Conservation (phyloP, 2,329 filamentous ascomycete species). For the Aspergillus spinulosporus region DNA sequence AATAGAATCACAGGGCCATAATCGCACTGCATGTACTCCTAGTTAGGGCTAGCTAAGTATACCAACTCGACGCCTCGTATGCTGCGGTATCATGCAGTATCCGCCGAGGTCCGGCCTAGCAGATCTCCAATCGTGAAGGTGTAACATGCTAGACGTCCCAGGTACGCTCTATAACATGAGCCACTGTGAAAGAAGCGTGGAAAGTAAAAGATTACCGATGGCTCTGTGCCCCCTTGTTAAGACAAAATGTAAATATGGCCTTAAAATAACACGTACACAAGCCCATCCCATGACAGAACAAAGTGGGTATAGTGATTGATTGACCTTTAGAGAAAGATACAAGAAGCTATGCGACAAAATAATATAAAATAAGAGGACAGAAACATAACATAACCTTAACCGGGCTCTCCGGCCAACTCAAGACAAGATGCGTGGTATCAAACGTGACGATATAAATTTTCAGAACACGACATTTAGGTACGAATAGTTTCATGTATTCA, state of each 20-base stretch:
- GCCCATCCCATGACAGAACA: background rate
- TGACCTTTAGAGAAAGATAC: background rate
- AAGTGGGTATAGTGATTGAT: slow-evolving; percentile 7
- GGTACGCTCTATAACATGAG: no score
- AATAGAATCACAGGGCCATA: no score
- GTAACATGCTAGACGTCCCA: no score
- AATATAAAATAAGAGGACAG: background rate
- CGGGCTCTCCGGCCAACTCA: background rate
- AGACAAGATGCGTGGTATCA: slow-evolving; percentile 21
- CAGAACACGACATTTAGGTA: slow-evolving; percentile 6
- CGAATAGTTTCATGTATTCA: slow-evolving; percentile 12
- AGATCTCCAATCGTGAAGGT: no score
- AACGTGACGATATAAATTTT: slow-evolving; percentile 15
- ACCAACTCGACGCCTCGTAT: no score
- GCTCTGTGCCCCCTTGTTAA: background rate
- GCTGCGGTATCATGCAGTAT: no score
- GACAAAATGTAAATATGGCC: no score
- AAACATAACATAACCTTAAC: background rate
- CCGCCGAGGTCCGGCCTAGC: no score
- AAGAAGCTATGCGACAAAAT: background rate
- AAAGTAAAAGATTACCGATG: background rate
- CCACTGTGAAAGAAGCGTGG: background rate
- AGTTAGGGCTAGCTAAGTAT: no score
- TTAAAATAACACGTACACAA: background rate
- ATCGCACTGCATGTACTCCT: no score